Percentiles rank a stretch among this genome's conserved stretches.
Evolutionary conservation across 106 monocot species (phyloP).

Genomic region (Dioscorea dumetorum): DNA sequence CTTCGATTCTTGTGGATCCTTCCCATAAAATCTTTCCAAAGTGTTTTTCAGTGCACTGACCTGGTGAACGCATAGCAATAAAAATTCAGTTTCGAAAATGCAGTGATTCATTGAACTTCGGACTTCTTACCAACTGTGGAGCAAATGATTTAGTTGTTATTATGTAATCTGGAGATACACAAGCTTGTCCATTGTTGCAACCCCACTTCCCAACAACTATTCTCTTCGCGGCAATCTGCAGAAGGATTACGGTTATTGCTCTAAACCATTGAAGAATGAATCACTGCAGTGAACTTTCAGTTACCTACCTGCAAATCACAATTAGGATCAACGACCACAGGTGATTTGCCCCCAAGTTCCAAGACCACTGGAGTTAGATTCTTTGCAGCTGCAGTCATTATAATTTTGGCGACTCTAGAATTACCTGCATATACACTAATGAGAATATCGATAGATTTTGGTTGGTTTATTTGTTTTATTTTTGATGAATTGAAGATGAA

Average conservation of each 20-base stretch:
- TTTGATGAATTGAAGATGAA: too few species aligned
- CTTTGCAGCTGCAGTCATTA: slow-evolving; percentile 35
- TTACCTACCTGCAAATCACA: slow-evolving; percentile 16
- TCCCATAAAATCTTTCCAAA: slow-evolving; percentile 28
- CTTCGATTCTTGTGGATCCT: slow-evolving; percentile 26
- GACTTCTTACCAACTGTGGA: slow-evolving; percentile 17
- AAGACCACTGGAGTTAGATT: slow-evolving; percentile 32
- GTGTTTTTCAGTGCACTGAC: slow-evolving; percentile 19
- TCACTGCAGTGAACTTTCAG: too few species aligned
- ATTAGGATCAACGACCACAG: slow-evolving; percentile 30
- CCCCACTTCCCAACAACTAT: slow-evolving; percentile 35
- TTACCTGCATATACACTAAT: slow-evolving; percentile 17
- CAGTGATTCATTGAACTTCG: too few species aligned
- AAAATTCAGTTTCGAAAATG: too few species aligned
- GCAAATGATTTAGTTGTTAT: slow-evolving; percentile 27
- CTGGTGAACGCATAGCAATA: slow-evolving; percentile 5
- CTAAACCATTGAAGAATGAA: too few species aligned
- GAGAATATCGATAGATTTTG: neutral
- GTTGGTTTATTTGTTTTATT: too few species aligned
- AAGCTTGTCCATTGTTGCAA: slow-evolving; percentile 38
- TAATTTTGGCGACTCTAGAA: slow-evolving; percentile 19
- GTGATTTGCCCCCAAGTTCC: slow-evolving; percentile 43
- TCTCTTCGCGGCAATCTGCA: slow-evolving; percentile 21
- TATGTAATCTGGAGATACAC: slow-evolving; percentile 34
- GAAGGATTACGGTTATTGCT: too few species aligned